These are phyloP conservation scores for Mycocentrospora acerina DNA, from an alignment of 2,329 filamentous ascomycete genomes.

Conservation along the genomic window DNA sequence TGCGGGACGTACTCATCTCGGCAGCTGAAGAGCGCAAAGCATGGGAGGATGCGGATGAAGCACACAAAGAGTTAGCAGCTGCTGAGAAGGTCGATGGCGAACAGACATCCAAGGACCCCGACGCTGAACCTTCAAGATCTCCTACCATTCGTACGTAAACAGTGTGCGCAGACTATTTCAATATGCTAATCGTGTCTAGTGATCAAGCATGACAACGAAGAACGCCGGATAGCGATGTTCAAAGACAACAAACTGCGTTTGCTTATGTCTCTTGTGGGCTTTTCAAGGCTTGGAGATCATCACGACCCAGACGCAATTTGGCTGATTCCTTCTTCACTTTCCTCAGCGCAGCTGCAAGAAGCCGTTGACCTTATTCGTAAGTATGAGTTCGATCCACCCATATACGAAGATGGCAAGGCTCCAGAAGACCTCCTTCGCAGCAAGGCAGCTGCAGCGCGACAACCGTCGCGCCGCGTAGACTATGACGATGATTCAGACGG, in stretches of 20 bases:
- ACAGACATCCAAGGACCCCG: slow-evolving; percentile 34
- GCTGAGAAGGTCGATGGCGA: slow-evolving; percentile 33
- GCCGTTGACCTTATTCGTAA: slow-evolving; percentile 72
- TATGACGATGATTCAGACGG: slow-evolving; percentile 73
- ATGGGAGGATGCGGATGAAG: slow-evolving; percentile 74
- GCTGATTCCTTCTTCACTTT: slow-evolving; percentile 69
- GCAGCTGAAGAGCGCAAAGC: slow-evolving; percentile 72
- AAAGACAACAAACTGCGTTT: slow-evolving; percentile 87
- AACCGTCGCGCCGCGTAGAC: slow-evolving; percentile 51
- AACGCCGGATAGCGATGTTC: slow-evolving; percentile 73
- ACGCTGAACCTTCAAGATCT: slow-evolving; percentile 30
- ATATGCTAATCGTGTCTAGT: slow-evolving; percentile 19
- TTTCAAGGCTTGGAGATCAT: slow-evolving; percentile 65
- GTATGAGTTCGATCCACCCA: slow-evolving; percentile 75
- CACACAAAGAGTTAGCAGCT: slow-evolving; percentile 49
- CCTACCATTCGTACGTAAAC: slow-evolving; percentile 54
- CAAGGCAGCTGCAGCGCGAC: slow-evolving; percentile 56
- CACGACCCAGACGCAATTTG: slow-evolving; percentile 77
- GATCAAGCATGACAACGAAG: slow-evolving; percentile 62
- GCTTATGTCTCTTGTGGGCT: slow-evolving; percentile 74
- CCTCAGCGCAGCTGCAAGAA: slow-evolving; percentile 66
- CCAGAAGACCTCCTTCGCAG: slow-evolving; percentile 79
- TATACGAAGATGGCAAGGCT: slow-evolving; percentile 71
- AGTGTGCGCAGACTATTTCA: slow-evolving; percentile 18
- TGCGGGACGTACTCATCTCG: slow-evolving; percentile 68